Evolutionary conservation across 2,329 filamentous ascomycete genomes (phyloP), one percentile per base, ranked within the genome.

Genomic region (Aspergillus sp.): DNA sequence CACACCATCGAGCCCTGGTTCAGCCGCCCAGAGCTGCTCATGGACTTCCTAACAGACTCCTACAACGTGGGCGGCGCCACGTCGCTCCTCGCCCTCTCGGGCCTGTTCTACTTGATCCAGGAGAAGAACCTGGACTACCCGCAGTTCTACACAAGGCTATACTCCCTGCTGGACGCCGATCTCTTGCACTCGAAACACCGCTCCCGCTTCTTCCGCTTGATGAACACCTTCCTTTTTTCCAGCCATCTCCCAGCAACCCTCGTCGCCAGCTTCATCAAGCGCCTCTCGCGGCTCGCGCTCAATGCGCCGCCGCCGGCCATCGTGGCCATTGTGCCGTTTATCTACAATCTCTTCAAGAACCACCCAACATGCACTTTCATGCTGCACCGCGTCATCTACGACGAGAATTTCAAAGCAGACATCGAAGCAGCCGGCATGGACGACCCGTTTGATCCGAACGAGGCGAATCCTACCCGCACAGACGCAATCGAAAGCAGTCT

Each of bases 61-160:
- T 96, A 93, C 64, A 74, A 95, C 49, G 67, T 79, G 5, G 86
- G 89, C 32, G 91, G 91, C 27, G 82, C 86, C 10, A 86, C 80
- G 29, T 89, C 91, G 4, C 70, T 98, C 4, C 72, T 95, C 13
- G 86, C 93, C 2, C 69, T 98, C 1, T 93, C 85, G 1, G 91
- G 91, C 32, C 79, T 98, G 28, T 98, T 94, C 65, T 91, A 93
- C 56, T 74, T 98, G 32, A 96, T 98, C 47, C 80, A 84, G 43
- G 78, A 91, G 55, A 84, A 85, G 53, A 98, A 98, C 55, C 72
- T 98, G 38, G 91, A 98, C 62, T 98, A 98, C 57, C 86, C 88
- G 1, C 80, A 80, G 19, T 98, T 98, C 64, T 98, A 93, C 63
- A 64, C 72, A 33, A 96, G 95, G 58, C 77, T 98, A 2, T 98